A percentile compares a stretch with the other conserved stretches of the same genome.
Conservation (phyloP, 2,329 filamentous ascomycete species). For the Cytospora piceicola region DNA sequence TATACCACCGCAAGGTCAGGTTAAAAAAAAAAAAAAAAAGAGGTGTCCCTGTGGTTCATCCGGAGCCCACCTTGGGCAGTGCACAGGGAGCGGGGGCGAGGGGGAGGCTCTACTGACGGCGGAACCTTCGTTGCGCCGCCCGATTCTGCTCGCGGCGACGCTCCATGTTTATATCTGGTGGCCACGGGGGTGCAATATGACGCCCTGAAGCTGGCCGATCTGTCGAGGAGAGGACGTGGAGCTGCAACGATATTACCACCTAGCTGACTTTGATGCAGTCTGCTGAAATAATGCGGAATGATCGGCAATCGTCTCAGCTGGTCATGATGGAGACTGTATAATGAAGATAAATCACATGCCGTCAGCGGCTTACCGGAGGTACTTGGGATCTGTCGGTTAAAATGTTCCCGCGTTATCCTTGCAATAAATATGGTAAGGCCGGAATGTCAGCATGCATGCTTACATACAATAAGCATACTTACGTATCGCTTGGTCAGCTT, state of each 20-base stretch:
- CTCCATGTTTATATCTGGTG: background rate
- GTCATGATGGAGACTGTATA: too few relatives aligned
- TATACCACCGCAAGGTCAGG: background rate
- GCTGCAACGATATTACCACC: background rate
- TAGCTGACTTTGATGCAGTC: too few relatives aligned
- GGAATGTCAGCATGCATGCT: slow-evolving; percentile 5
- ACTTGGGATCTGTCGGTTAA: background rate
- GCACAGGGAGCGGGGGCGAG: background rate
- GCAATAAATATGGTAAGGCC: background rate
- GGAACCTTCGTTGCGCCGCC: slow-evolving; percentile 32
- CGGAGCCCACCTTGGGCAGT: background rate
- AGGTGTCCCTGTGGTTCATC: background rate
- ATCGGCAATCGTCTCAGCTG: too few relatives aligned
- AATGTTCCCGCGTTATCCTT: background rate
- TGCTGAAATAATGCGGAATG: too few relatives aligned
- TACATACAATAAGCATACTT: background rate
- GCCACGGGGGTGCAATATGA: background rate
- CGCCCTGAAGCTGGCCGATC: too few relatives aligned
- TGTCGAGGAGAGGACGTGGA: background rate
- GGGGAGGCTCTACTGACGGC: slow-evolving; percentile 11
- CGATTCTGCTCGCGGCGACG: slow-evolving; percentile 33
- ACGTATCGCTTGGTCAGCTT: background rate
- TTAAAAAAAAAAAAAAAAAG: background rate
- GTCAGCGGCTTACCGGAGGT: background rate
- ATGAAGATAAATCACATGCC: background rate